phyloP scores from a whole-genome alignment of 148 eudicot species.

The Drosera capensis region DNA sequence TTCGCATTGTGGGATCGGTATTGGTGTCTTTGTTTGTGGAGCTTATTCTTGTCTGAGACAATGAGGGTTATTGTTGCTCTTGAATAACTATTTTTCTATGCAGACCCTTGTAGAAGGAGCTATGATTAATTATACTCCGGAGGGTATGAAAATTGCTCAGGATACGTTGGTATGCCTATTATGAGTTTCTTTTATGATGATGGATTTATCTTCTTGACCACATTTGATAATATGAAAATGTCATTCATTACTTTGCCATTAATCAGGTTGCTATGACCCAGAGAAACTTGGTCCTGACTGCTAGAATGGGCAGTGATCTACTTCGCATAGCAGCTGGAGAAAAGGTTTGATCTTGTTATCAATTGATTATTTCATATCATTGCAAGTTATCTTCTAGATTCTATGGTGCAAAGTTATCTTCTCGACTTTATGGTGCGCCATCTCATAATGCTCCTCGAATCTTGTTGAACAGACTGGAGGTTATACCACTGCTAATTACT shows the following conservation, averaged over 20 bases:
- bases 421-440: background rate
- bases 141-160: slow-evolving; percentile 82
- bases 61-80: no score
- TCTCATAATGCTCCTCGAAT: background rate
- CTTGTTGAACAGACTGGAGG: slow-evolving; percentile 44
- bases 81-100: slow-evolving; percentile 6
- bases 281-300: slow-evolving; percentile 26
- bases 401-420: background rate
- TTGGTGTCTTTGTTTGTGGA: no score
- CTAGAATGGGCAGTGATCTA: slow-evolving; percentile 54
- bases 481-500: slow-evolving; percentile 49
- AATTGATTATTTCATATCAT: background rate
- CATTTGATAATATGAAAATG: no score
- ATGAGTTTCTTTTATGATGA: background rate
- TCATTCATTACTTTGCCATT: slow-evolving; percentile 1
- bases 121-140: slow-evolving; percentile 62
- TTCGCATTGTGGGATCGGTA: no score
- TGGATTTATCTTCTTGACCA: no score
- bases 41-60: no score
- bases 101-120: slow-evolving; percentile 84
- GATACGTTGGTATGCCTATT: slow-evolving; percentile 50
- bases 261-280: slow-evolving; percentile 46
- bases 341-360: slow-evolving; percentile 31
- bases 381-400: background rate
- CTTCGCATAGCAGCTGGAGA: slow-evolving; percentile 71